phyloP scores from a whole-genome alignment of 2,329 filamentous ascomycete species.

The Colletotrichum cuscutae region DNA sequence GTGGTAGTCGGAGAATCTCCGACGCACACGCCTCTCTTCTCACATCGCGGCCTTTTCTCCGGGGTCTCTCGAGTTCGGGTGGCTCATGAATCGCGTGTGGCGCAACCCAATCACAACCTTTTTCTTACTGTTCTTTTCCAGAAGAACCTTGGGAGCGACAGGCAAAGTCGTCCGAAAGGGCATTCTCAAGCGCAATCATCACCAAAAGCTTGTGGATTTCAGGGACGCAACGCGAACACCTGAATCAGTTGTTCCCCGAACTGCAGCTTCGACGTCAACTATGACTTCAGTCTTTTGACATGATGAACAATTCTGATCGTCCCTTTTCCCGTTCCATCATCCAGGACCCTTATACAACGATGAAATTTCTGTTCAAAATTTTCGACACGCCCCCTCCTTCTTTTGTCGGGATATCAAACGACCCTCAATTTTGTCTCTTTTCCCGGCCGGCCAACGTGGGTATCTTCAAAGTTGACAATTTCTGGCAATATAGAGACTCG shows the following conservation, averaged over 20 bases:
- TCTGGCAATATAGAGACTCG: background rate
- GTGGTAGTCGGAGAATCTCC: background rate
- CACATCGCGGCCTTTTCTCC: background rate
- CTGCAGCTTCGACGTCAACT: slow-evolving; percentile 12
- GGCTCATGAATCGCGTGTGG: slow-evolving; percentile 16
- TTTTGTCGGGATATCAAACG: background rate
- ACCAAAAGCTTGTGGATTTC: slow-evolving; percentile 3
- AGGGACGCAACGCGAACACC: background rate
- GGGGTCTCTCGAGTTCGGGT: background rate
- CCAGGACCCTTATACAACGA: background rate
- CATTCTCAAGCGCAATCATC: slow-evolving; percentile 19
- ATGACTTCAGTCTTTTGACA: slow-evolving; percentile 22
- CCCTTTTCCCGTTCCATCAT: background rate
- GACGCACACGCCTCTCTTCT: background rate
- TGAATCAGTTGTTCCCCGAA: slow-evolving; percentile 19
- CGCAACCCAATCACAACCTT: background rate
- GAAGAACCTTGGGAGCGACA: slow-evolving; percentile 15
- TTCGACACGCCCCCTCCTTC: slow-evolving; percentile 3
- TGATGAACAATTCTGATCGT: background rate
- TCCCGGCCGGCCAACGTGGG: background rate
- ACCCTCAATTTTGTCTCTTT: background rate
- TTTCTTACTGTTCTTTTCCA: background rate
- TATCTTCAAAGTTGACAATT: background rate
- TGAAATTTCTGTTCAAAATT: no score
- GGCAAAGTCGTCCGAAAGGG: slow-evolving; percentile 1